Base-by-base conservation (phyloP, 1,284 basidiomycete species). In the Cystobasidiaceae sp. region DNA sequence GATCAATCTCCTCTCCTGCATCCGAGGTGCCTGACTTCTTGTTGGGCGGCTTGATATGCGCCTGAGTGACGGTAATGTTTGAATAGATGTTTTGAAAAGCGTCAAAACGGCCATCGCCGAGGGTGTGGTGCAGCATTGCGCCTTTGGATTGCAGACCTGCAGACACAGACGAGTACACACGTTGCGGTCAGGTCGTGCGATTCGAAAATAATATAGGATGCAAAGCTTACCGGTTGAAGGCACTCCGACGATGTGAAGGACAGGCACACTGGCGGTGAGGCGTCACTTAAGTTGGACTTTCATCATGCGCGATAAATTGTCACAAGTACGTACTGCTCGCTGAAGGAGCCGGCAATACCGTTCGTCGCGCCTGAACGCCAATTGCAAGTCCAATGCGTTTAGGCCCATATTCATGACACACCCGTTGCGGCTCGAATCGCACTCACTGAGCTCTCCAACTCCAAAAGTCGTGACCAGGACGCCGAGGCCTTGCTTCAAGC, bases 191-290 rank as follows among this genome's bases (percentile, higher is more conserved):
- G n/a, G n/a, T n/a, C n/a, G n/a, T n/a, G n/a, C n/a, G n/a, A n/a
- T n/a, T n/a, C n/a, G n/a, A n/a, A n/a, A n/a, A n/a, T n/a, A n/a
- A n/a, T n/a, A n/a, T n/a, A n/a, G n/a, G n/a, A n/a, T n/a, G n/a
- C n/a, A n/a, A n/a, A n/a, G n/a, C n/a, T n/a, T n/a, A n/a, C n/a
- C n/a, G n/a, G 61, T 56, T 69, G 84, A 88, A 0, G 93, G 93
- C 0, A 85, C 85, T 65, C 93, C 93, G 56, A 88, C 93, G 54
- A 97, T 84, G 75, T 97, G 93, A 7, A 97, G 81, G 4, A 97
- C 83, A 6, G 93, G 93, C 5, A 97, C 85, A 79, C n/a, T 69
- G 84, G 87, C 0, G 93, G 93, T 0, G 85, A 85, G 64, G 93
- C 93, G 55, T n/a, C n/a, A n/a, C n/a, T n/a, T n/a, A n/a, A n/a